Conservation (phyloP, 225 moss, liverwort and hornwort genomes). For the Climacium dendroides region DNA sequence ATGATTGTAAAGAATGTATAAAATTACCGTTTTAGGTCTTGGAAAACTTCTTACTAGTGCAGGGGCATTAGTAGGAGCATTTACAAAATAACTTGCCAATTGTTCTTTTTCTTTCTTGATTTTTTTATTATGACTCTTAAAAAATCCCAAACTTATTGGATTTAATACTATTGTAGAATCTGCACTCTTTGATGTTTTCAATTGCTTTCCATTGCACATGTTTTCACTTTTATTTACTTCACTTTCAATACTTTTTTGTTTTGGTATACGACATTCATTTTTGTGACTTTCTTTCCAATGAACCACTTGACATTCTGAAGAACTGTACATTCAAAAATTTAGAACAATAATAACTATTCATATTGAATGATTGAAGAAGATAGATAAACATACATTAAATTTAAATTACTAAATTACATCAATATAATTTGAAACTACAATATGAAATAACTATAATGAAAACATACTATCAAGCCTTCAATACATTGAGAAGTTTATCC, state of each 20-base stretch:
- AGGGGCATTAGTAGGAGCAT: background rate
- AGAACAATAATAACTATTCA: background rate
- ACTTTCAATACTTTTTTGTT: background rate
- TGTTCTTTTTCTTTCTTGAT: background rate
- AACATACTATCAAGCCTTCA: background rate
- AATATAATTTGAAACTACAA: background rate
- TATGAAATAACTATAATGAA: background rate
- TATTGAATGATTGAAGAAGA: accelerated
- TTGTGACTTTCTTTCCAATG: conserved; percentile 85
- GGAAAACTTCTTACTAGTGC: conserved; percentile 4
- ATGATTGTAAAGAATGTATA: background rate
- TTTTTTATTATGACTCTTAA: conserved; percentile 9
- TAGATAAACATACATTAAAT: background rate
- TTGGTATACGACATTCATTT: conserved; percentile 34
- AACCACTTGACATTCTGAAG: conserved; percentile 49
- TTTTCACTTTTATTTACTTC: background rate
- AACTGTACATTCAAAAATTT: conserved; percentile 14
- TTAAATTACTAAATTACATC: background rate
- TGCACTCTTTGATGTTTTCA: background rate
- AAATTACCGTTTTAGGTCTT: conserved; percentile 45
- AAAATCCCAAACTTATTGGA: conserved; percentile 25
- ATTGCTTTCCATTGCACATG: conserved; percentile 10
- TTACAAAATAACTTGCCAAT: background rate
- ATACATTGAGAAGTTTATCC: background rate
- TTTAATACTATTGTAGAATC: background rate